Base-by-base conservation (phyloP, 371 early-diverging fungal species). In the Zychaea mexicana region DNA sequence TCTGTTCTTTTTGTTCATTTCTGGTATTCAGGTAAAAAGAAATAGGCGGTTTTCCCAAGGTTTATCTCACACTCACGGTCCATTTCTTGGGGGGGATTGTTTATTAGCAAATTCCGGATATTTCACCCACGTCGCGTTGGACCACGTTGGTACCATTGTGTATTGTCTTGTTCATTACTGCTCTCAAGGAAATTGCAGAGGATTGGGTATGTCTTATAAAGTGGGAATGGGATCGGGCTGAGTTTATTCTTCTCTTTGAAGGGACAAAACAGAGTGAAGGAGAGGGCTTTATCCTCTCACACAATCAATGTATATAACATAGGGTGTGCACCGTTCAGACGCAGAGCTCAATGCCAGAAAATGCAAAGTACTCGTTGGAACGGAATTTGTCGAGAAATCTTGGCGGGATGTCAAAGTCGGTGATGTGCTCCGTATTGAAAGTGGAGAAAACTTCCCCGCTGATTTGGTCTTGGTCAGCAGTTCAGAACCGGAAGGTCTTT, bases 111-210 rank as follows among this genome's bases (percentile, higher is more conserved):
- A 92, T 95, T 63, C 84, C 80, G 38, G 92, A 88, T 66, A 89
- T 94, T 53, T 90, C 94, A 32, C 94, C 94, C 10, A 93, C 94
- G 2, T 90, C 91, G 55, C 81, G 89, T 65, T 93, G 82, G 69
- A 96, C 96, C 13, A 99, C 99, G 2, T 70, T 94, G 28, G 91
- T 98, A 21, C 99, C 99, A 4, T 83, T 99, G 46, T 69, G 81
- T 3, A 86, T 97, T 64, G 98, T 99, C 1, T 75, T 99, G 61
- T 73, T 92, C 27, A 94, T 93, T 31, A 96, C 98, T 1, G 99
- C 96, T 24, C 76, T 95, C 38, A 99, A 99, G 78, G 99, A 99
- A 76, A 81, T 94, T 3, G 80, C 96, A 42, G 99, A 99, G 73
- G 99, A 99, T 74, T 81, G 87, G 73, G 91, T 89, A 85, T 81